Base-by-base conservation (phyloP, 1,284 basidiomycete genomes). In the Gymnopus androsaceus region DNA sequence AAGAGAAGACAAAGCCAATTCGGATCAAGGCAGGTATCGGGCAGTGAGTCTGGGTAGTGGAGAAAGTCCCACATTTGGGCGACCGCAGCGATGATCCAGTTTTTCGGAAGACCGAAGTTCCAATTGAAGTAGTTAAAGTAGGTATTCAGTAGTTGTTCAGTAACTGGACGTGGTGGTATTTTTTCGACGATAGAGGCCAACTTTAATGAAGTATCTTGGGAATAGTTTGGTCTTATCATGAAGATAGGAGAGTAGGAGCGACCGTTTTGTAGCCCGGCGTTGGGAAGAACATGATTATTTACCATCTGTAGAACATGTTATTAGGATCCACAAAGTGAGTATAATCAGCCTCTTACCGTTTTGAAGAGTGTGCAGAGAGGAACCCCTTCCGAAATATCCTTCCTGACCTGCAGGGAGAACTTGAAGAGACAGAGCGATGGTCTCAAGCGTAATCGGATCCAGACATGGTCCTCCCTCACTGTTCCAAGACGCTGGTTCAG, bases 1-100 rank as follows among this genome's bases (percentile, higher is more conserved):
- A 81, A 82, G 14, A 82, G 56, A 1, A 83, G 72, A 17, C 71
- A 72, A 3, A 83, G 65, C 78, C 78, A 82, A 62, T 80, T 72
- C 8, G 77, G 70, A 60, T 81, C 82, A 60, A 81, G 70, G 42
- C 75, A 66, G 17, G 64, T 56, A 38, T 61, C 68, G 55, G 60
- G 66, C 34, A 60, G 64, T 67, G 59, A 67, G 31, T 11, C 27
- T 56, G 71, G 59, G 53, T 71, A 68, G 45, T 76, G 69, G 31
- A 79, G 48, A 31, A 61, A 69, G 31, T 61, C 65, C 78, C 76
- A 81, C 79, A 81, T 81, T 47, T 73, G 71, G 17, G 67, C 55
- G 52, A 73, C 75, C 3, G 73, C 67, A 27, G 62, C 59, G 21
- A 65, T 68, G 61, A 82, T 79, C 77, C 79, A 81, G 28, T 67